Base-by-base conservation (phyloP, 768 basidiomycete species). In the Suillus variegatus region DNA sequence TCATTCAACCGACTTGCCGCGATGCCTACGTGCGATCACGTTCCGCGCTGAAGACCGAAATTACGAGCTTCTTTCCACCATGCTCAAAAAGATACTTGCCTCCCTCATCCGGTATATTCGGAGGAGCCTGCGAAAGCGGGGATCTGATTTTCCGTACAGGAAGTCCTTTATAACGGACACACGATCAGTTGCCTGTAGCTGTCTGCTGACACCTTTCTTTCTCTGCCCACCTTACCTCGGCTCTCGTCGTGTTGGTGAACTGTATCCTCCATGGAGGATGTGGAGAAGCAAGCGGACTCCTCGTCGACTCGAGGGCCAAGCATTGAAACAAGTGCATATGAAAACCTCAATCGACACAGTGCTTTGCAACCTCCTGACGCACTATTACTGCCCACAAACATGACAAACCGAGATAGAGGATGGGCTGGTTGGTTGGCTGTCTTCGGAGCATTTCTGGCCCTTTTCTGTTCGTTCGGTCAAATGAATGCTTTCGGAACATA, bases 401-500 rank as follows among this genome's bases (percentile, higher is more conserved):
- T 60, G 10, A 12, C n/a, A 35, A 12, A 51, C 46, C 0, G 44
- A 74, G 75, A 77, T 56, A 71, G 80, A 61, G 78, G 78, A 20
- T 65, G 69, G 55, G 49, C 67, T 32, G 78, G 72, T 4, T 81
- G 82, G 77, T 70, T 90, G 18, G 82, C 85, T 2, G 85, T 91
- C 44, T 71, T 86, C 49, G 91, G 90, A 1, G 87, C 88, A 0
- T 89, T 88, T 73, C 72, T 89, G 35, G 86, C 86, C 9, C 79
- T 91, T 9, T 86, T 90, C 76, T 88, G 84, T 72, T 86, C 88
- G 2, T 90, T 92, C 72, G 90, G 90, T 10, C 88, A 86, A 68
- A 85, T 91, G 79, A 88, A 81, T 61, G 84, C 89, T 54, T 92
- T 91, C 67, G 90, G 90, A 18, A 88, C 88, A 49, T 92, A 86